phyloP scores from a whole-genome alignment of 2,329 filamentous ascomycete species.

The Aspergillus sp. region DNA sequence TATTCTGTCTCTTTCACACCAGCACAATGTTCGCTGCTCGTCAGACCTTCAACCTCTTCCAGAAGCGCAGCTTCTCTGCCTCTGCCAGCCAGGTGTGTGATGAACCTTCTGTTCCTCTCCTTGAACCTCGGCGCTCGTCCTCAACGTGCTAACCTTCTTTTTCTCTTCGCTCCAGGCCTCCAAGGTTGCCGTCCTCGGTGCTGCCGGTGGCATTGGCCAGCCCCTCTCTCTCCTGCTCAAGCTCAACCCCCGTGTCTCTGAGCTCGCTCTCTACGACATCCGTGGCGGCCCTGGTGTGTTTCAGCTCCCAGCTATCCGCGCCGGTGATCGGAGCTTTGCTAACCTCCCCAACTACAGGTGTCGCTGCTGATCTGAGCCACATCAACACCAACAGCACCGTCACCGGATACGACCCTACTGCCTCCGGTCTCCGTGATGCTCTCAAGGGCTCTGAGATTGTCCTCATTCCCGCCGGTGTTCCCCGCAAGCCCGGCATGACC shows the following conservation, averaged over 20 bases:
- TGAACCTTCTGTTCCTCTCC: constrained; percentile 3
- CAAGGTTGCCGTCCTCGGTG: constrained; percentile 97
- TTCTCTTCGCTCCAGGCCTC: constrained; percentile 63
- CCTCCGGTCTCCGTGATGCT: constrained; percentile 71
- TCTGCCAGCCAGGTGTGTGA: constrained; percentile 70
- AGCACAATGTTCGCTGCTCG: constrained; percentile 73
- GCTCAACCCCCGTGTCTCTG: constrained; percentile 91
- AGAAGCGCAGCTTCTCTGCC: constrained; percentile 78
- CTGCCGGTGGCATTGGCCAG: constrained; percentile 96
- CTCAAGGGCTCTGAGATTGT: constrained; percentile 90
- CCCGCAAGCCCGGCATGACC: constrained; percentile 99
- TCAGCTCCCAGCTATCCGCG: constrained; percentile 2
- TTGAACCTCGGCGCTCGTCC: constrained; percentile 11
- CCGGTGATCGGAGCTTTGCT: background rate
- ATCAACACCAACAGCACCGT: constrained; percentile 98
- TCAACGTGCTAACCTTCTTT: constrained; percentile 15
- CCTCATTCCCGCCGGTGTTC: constrained; percentile 96
- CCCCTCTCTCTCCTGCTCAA: constrained; percentile 97
- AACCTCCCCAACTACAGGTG: constrained; percentile 58
- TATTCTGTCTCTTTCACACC: constrained; percentile 12
- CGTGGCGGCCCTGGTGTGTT: constrained; percentile 80
- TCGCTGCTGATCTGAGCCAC: constrained; percentile 96
- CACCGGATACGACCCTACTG: constrained; percentile 79
- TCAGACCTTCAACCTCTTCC: constrained; percentile 55
- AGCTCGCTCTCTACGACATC: constrained; percentile 98